Conservation (phyloP, 2,329 filamentous ascomycete species). For the Colletotrichum lupini region DNA sequence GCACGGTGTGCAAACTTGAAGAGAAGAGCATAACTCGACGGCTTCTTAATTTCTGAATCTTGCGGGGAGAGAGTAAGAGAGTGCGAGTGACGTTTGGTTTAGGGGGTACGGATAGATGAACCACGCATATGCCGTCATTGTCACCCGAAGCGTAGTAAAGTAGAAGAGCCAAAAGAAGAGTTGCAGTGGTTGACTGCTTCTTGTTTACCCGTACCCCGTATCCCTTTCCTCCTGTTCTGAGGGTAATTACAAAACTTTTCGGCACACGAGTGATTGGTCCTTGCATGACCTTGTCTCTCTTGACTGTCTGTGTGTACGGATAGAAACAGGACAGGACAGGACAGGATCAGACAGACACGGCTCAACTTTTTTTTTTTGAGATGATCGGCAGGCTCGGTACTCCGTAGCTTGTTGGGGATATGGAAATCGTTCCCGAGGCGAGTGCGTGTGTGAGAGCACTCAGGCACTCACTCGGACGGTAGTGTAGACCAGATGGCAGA, state of each 20-base stretch:
- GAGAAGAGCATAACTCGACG: not conserved
- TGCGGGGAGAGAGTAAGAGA: not conserved
- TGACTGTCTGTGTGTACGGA: not conserved
- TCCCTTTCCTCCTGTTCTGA: not conserved
- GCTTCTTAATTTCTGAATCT: not conserved
- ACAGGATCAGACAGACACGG: not conserved
- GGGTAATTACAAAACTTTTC: not conserved
- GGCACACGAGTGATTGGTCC: not conserved
- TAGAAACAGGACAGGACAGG: too few species aligned
- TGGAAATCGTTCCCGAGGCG: not conserved
- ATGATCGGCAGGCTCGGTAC: slow-evolving; percentile 4
- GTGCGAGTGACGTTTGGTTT: not conserved
- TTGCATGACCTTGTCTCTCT: not conserved
- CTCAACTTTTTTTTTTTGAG: not conserved
- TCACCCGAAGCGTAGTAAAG: not conserved
- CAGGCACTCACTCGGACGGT: too few species aligned
- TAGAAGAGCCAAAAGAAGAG: not conserved
- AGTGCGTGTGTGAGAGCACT: not conserved
- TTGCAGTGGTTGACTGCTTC: not conserved
- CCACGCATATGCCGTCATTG: not conserved
- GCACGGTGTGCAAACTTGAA: not conserved
- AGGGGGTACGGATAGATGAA: not conserved
- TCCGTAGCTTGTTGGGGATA: not conserved
- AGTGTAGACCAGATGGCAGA: not conserved
- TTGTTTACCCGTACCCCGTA: not conserved